These are phyloP conservation scores for Trypanosomatidae sp. DNA, from an alignment of 208 protist species.

Conservation along the genomic window DNA sequence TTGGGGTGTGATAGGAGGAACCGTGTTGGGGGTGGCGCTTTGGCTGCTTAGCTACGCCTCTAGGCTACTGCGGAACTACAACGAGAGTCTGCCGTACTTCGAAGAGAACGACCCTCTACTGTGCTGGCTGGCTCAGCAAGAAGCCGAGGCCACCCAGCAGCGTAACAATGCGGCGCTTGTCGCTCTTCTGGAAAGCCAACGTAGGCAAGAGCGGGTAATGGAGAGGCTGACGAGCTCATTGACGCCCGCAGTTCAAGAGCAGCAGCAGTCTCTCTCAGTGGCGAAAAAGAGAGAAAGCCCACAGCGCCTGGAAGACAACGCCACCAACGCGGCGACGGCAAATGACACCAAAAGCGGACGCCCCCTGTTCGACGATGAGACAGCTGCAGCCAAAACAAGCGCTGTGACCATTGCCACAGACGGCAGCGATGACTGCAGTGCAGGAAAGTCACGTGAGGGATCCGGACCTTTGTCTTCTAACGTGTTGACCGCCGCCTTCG, in stretches of 20 bases:
- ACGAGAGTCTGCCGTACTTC: constrained; percentile 9
- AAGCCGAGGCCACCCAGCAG: background rate
- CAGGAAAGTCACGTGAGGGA: background rate
- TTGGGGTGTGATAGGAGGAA: constrained; percentile 16
- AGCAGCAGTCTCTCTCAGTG: background rate
- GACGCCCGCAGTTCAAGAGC: background rate
- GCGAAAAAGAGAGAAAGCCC: background rate
- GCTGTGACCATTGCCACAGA: background rate
- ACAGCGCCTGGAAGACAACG: background rate
- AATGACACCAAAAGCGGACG: background rate
- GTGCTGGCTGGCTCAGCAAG: constrained; percentile 8
- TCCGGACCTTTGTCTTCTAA: too few relatives aligned
- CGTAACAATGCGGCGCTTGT: background rate
- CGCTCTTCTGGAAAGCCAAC: constrained; percentile 1
- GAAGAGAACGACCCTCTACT: constrained; percentile 3
- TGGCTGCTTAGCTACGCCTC: constrained; percentile 18
- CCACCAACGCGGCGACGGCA: background rate
- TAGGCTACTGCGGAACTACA: constrained; percentile 13
- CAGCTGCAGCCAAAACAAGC: background rate
- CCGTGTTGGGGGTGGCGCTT: constrained; percentile 21
- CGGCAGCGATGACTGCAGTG: background rate
- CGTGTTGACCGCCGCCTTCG: background rate
- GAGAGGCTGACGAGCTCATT: constrained; percentile 3
- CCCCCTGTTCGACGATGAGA: background rate
- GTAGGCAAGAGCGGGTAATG: background rate